Percentiles rank a stretch among this genome's conserved stretches.
Conservation (phyloP, 2,329 filamentous ascomycete species). For the Fusarium subglutinans region DNA sequence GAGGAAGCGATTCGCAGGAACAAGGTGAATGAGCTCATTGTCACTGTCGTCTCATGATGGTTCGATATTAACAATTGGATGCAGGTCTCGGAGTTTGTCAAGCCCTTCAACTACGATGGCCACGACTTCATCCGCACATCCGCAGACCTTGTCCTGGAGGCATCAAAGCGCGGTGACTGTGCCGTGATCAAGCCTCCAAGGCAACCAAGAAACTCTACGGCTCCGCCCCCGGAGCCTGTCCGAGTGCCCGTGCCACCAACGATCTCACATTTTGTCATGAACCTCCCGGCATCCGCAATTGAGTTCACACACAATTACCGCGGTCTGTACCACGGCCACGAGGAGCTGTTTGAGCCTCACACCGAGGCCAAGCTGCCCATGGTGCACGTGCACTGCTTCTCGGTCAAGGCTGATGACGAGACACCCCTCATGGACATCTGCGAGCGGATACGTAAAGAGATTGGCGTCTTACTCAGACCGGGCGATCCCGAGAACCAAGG, state of each 20-base stretch:
- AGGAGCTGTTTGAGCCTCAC: conserved; percentile 70
- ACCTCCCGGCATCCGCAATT: conserved; percentile 89
- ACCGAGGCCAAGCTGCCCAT: conserved; percentile 74
- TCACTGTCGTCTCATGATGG: neutral
- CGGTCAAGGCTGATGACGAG: conserved; percentile 80
- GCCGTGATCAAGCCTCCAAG: conserved; percentile 59
- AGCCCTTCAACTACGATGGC: conserved; percentile 83
- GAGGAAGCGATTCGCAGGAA: conserved; percentile 76
- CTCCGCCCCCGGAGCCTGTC: conserved; percentile 49
- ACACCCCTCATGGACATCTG: conserved; percentile 64
- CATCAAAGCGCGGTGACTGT: conserved; percentile 61
- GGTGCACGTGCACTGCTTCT: conserved; percentile 96
- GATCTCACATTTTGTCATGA: conserved; percentile 97
- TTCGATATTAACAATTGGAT: conserved; percentile 11
- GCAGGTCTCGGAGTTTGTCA: conserved; percentile 74
- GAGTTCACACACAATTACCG: conserved; percentile 75
- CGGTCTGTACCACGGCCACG: conserved; percentile 80
- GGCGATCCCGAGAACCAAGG: conserved; percentile 58
- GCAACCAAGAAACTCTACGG: conserved; percentile 50
- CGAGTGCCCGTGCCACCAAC: conserved; percentile 71
- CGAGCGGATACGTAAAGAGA: conserved; percentile 52
- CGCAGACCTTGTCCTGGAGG: conserved; percentile 66
- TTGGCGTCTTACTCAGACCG: conserved; percentile 53
- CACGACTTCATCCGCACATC: conserved; percentile 79
- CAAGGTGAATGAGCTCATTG: conserved; percentile 65